phyloP scores from a whole-genome alignment of 352 stramenopile genomes.

The Phytophthora hibernalis region DNA sequence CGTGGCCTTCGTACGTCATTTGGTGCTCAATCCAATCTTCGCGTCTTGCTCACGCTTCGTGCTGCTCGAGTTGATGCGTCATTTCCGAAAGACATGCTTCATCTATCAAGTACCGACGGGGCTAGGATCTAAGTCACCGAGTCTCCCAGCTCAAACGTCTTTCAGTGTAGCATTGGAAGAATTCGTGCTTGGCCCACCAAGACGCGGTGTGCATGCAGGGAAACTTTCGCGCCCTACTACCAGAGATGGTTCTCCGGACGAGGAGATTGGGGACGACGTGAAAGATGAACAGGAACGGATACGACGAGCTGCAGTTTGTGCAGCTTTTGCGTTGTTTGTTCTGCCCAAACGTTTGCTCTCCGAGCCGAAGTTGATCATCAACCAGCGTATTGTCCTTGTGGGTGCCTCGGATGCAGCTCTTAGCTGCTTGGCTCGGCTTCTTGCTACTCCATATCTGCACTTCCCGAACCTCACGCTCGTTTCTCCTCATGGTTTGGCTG shows the following conservation, averaged over 20 bases:
- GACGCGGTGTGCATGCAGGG: conserved; percentile 33
- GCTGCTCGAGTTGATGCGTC: conserved; percentile 83
- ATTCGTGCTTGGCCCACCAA: conserved; percentile 67
- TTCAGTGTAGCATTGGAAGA: conserved; percentile 60
- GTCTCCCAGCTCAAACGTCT: conserved; percentile 8
- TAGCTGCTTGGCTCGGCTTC: conserved; percentile 76
- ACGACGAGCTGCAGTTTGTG: conserved; percentile 27
- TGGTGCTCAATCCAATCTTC: conserved; percentile 85
- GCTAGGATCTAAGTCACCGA: not conserved
- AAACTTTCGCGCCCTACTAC: not conserved
- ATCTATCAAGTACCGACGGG: conserved; percentile 53
- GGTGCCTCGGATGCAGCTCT: conserved; percentile 84
- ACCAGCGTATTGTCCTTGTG: conserved; percentile 88
- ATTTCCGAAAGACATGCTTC: conserved; percentile 77
- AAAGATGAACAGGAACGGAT: conserved; percentile 50
- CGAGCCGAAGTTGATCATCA: conserved; percentile 86
- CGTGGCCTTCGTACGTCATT: conserved; percentile 62
- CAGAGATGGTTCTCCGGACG: conserved; percentile 10
- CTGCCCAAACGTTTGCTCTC: conserved; percentile 85
- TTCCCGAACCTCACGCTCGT: conserved; percentile 90
- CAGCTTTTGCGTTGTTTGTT: conserved; percentile 82
- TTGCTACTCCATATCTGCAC: conserved; percentile 83
- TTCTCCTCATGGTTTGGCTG: conserved; percentile 68
- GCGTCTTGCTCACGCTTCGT: conserved; percentile 61
- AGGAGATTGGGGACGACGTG: conserved; percentile 55